Evolutionary conservation across 768 basidiomycete species (phyloP), one percentile per base, ranked within the genome.

Genomic region (Cubamyces lactineus): DNA sequence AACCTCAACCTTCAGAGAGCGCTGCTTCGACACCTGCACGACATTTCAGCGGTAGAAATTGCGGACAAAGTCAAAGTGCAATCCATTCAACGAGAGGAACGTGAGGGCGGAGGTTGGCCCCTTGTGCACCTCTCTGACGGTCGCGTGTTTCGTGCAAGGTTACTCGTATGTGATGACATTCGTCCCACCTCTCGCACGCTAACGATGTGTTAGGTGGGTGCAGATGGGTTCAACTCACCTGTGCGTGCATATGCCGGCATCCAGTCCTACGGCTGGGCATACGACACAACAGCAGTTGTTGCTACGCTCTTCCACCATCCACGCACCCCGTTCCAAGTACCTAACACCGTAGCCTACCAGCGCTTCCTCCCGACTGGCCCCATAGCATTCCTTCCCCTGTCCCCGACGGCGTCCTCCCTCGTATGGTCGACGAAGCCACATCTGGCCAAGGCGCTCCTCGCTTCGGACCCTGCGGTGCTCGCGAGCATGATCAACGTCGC

Each of bases 281-380:
- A 99, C 73, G 84, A 90, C 61, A 89, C 91, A 0, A 90, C 92
- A 68, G 95, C 90, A 8, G 82, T 98, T 43, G 97, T 99, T 39
- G 92, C 92, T 3, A 97, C 94, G 0, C 82, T 99, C 67, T 73
- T 80, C 47, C 92, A 98, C 72, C 75, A 81, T 17, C 84, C 92
- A 1, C 83, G 87, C 21, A 79, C 82, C 13, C 76, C 82, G 30
- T 86, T 85, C 67, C 82, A 87, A 70, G 76, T 76, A 9, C 84
- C 83, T 11, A 93, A 92, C 69, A 86, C 84, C 6, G 92, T 87
- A 0, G 96, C 94, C 0, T 98, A 91, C 75, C 97, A 98, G 73
- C 82, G 96, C 21, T 98, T 98, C 79, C 83, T 98, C 19, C 91
- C 95, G 2, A 94, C 94, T 5, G 96, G 97, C 0, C 96, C 96